phyloP scores from a whole-genome alignment of 805 yeast species.

The Metschnikowia colocasiae region DNA sequence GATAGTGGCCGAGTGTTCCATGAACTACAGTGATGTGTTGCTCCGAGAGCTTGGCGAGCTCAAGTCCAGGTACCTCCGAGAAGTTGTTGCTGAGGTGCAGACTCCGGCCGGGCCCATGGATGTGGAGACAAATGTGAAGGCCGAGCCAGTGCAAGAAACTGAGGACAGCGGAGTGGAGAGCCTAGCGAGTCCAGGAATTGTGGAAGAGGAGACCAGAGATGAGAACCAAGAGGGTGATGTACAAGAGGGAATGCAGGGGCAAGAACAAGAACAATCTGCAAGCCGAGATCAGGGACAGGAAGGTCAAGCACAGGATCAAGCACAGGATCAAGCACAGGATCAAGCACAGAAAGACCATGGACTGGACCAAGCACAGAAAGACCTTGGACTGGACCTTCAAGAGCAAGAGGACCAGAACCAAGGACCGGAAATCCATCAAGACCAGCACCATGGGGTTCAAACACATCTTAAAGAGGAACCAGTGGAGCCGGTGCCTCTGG shows the following conservation, averaged over 20 bases:
- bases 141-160: neutral
- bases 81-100: neutral
- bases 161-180: neutral
- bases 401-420: neutral
- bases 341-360: neutral
- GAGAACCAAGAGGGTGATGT: neutral
- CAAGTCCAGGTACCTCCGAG: neutral
- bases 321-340: neutral
- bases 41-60: slow-evolving; percentile 12
- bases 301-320: neutral
- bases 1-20: slow-evolving; percentile 14
- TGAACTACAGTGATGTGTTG: slow-evolving; percentile 8
- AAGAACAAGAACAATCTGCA: neutral
- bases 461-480: neutral
- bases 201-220: neutral
- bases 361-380: neutral
- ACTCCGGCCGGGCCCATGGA: neutral
- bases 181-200: neutral
- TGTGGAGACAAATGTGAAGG: neutral
- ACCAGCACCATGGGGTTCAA: neutral
- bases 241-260: neutral
- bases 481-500: neutral
- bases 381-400: neutral
- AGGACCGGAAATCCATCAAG: neutral
- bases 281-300: too few species aligned